Evolutionary conservation across 202 grass and related monocot genomes (phyloP).

Genomic region (Panicum hallii): DNA sequence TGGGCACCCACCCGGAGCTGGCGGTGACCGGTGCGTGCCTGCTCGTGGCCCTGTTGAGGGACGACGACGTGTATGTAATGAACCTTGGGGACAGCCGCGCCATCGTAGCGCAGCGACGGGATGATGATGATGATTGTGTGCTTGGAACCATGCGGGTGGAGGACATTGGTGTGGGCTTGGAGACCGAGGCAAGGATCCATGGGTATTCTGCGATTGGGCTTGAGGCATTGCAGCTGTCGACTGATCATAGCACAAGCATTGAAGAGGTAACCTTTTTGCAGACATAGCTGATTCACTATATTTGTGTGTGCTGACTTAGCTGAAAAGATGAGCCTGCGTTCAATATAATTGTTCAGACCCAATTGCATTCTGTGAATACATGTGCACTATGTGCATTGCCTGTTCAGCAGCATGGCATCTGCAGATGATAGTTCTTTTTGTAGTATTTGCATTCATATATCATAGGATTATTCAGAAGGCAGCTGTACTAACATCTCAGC

Average conservation of each 20-base stretch:
- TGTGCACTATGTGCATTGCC: neutral
- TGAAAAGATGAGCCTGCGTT: constrained; percentile 9
- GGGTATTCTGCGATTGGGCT: constrained; percentile 49
- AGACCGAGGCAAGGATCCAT: constrained; percentile 53
- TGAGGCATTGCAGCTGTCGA: constrained; percentile 78
- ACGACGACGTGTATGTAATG: constrained; percentile 95
- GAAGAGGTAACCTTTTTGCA: constrained; percentile 67
- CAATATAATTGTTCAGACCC: constrained; percentile 8
- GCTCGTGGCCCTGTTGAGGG: constrained; percentile 81
- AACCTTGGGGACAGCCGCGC: constrained; percentile 95
- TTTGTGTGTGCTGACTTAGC: constrained; percentile 20
- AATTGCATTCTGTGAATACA: constrained; percentile 27
- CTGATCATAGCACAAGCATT: constrained; percentile 86
- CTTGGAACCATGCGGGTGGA: constrained; percentile 35
- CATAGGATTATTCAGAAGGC: neutral
- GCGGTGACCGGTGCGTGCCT: constrained; percentile 86
- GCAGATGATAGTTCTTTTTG: neutral
- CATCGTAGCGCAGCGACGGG: constrained; percentile 64
- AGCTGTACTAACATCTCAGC: neutral
- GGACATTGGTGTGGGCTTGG: constrained; percentile 49
- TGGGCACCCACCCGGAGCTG: constrained; percentile 81
- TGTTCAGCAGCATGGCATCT: neutral
- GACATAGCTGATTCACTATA: constrained; percentile 4
- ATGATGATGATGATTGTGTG: constrained; percentile 24
- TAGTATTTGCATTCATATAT: constrained; percentile 4